These are phyloP conservation scores for Populus hybrid DNA, from an alignment of 441 rosid species.

Conservation along the genomic window DNA sequence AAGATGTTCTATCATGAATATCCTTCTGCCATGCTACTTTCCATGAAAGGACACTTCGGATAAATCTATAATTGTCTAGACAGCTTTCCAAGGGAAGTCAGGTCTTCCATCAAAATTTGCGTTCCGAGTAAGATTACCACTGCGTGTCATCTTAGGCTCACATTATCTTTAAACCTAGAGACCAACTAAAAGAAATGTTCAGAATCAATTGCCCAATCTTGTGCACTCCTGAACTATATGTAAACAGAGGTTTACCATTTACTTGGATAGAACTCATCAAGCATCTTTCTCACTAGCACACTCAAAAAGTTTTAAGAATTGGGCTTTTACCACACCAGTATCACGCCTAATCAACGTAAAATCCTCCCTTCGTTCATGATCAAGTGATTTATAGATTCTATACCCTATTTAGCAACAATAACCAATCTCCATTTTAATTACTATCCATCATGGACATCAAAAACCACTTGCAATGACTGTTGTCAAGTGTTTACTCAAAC, in stretches of 20 bases:
- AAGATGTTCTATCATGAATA: too few species aligned
- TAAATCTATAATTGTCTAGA: not conserved
- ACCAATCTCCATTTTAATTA: not conserved
- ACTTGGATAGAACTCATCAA: not conserved
- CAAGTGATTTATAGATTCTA: not conserved
- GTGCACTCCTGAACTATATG: not conserved
- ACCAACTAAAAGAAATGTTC: not conserved
- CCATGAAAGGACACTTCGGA: not conserved
- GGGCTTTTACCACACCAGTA: not conserved
- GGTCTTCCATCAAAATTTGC: not conserved
- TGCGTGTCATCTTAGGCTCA: not conserved
- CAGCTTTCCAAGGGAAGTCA: not conserved
- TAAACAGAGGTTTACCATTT: not conserved
- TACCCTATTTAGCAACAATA: not conserved
- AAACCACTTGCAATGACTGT: not conserved
- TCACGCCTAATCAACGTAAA: not conserved
- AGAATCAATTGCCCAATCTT: not conserved
- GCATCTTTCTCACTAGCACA: not conserved
- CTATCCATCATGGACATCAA: not conserved
- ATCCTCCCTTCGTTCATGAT: not conserved
- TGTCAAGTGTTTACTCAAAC: not conserved
- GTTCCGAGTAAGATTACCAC: not conserved
- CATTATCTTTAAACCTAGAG: not conserved
- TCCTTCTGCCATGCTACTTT: not conserved
- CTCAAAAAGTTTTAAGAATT: not conserved